Evolutionary conservation across 306 rosid species (phyloP), one percentile per base, ranked within the genome.

Genomic region (Ochetophila trinervis): DNA sequence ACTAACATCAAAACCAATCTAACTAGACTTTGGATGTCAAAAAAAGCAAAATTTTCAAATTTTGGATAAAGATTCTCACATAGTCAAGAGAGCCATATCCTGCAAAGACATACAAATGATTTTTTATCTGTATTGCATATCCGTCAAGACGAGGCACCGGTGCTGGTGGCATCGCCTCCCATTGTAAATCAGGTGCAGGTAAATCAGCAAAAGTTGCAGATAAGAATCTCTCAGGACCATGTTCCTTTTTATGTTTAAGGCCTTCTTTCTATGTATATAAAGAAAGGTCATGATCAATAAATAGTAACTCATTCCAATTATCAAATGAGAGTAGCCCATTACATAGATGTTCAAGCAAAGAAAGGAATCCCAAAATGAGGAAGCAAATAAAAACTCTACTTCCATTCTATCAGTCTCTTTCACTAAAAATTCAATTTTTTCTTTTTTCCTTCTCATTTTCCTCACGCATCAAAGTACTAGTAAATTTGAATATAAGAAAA

Each of bases 71-170:
- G 71, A 48, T 57, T 32, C 89, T 87, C 71, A 92, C 98, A 72
- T 80, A 73, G 66, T 80, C 80, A 70, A 92, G 80, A 21, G 81
- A 12, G 22, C 86, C 92, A 59, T 89, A 92, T 75, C 98, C 96
- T 10, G 86, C 82, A 74, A 92, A 87, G 4, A 92, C 95, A 6
- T 84, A 92, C 13, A 92, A 75, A 34, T 87, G 67, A 60, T 89
- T 55, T 16, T 72, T 66, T 57, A 92, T 89, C 84, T 89, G 96
- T 55, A 89, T 60, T 18, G 98, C 70, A 18, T 74, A 82, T n/a
- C 96, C 98, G 64, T 92, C 96, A 2, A 92, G 82, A 61, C 92
- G 90, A 53, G 96, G 96, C 16, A 92, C 96, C 0, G 98, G 95
- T 23, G 98, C 96, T 3, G 92, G 60, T 1, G 87, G 80, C 90